Percentiles rank a stretch among this genome's conserved stretches.
Evolutionary conservation across 306 rosid genomes (phyloP).

Genomic region (Hippophae gyantsensis): DNA sequence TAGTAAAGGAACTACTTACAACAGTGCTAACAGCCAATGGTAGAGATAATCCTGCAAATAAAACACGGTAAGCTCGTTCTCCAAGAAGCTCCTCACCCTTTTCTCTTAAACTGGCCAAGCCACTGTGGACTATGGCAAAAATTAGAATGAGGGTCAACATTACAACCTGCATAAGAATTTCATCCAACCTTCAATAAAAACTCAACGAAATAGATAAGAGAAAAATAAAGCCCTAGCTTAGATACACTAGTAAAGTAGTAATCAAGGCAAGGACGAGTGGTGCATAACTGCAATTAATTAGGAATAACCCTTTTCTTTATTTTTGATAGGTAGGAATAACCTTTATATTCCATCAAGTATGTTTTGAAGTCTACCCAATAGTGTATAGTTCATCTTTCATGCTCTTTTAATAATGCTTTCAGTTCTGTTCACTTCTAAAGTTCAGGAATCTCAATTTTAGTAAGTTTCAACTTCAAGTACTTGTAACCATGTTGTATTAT

Average conservation of each 20-base stretch:
- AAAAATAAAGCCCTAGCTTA: background rate
- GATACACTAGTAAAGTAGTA: background rate
- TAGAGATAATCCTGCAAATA: slow-evolving; percentile 80
- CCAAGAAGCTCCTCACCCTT: slow-evolving; percentile 80
- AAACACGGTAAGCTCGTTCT: slow-evolving; percentile 84
- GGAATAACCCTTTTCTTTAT: too few species aligned
- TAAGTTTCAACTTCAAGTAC: too few species aligned
- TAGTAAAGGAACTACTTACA: slow-evolving; percentile 40
- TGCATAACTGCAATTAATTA: too few species aligned
- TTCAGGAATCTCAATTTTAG: too few species aligned
- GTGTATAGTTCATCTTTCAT: too few species aligned
- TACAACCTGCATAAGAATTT: slow-evolving; percentile 56
- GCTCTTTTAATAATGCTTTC: too few species aligned
- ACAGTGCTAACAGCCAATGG: slow-evolving; percentile 85
- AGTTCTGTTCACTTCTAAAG: too few species aligned
- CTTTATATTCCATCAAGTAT: too few species aligned
- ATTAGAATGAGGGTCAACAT: slow-evolving; percentile 55
- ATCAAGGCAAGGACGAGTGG: too few species aligned
- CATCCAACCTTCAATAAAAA: slow-evolving; percentile 15
- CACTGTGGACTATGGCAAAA: slow-evolving; percentile 80
- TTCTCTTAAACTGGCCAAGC: slow-evolving; percentile 79
- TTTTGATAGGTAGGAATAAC: too few species aligned
- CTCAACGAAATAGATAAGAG: slow-evolving; percentile 6
- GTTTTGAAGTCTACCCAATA: too few species aligned
- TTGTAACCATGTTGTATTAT: too few species aligned